Conservation (phyloP, 257 asterid species). For the Oldenlandia corymbosa region DNA sequence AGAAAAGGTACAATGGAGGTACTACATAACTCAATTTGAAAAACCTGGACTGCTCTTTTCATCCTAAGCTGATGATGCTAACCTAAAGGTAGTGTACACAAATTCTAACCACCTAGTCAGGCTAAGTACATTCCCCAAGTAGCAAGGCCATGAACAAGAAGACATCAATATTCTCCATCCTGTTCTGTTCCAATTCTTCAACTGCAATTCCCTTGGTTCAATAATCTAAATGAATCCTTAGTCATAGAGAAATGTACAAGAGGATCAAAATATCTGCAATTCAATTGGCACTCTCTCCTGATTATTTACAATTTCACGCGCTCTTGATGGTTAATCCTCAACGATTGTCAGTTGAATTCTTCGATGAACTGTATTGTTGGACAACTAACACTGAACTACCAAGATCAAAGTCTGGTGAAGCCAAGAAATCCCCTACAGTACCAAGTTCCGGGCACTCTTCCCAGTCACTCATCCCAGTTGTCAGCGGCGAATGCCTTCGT, state of each 20-base stretch:
- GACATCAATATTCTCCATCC: neutral
- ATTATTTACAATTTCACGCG: too few species aligned
- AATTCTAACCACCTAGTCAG: constrained; percentile 8
- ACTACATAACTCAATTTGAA: neutral
- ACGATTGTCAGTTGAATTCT: constrained; percentile 27
- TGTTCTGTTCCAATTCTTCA: neutral
- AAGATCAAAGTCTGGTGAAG: constrained; percentile 85
- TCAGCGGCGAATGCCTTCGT: constrained; percentile 53
- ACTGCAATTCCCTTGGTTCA: neutral
- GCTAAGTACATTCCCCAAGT: neutral
- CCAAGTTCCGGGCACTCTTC: constrained; percentile 99
- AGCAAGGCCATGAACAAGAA: neutral
- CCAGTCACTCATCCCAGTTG: constrained; percentile 95
- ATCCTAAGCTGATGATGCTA: constrained; percentile 17
- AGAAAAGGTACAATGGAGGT: neutral
- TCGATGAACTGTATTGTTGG: constrained; percentile 67
- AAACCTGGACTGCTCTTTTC: constrained; percentile 4
- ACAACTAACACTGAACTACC: constrained; percentile 85
- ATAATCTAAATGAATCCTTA: neutral
- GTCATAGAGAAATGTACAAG: neutral
- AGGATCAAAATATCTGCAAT: too few species aligned
- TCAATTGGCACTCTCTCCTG: constrained; percentile 4
- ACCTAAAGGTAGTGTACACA: constrained; percentile 14
- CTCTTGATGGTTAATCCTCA: neutral
- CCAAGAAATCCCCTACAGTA: constrained; percentile 88